Evolutionary conservation across 225 moss, liverwort and hornwort species (phyloP).

Genomic region (Climacium dendroides): DNA sequence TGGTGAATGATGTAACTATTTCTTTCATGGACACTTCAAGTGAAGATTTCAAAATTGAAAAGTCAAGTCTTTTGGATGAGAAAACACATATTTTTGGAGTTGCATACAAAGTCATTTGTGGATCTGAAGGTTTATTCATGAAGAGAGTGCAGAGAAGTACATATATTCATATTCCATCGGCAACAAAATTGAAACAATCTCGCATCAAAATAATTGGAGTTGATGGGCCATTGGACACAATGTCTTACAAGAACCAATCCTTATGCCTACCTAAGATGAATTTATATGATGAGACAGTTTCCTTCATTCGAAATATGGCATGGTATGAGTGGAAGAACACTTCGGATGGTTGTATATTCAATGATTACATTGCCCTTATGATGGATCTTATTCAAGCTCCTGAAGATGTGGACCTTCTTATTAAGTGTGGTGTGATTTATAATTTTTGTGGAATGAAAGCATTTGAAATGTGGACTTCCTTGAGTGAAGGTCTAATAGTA

Average conservation of each 20-base stretch:
- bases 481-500: too few relatives aligned
- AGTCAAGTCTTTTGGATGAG: fast-evolving
- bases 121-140: background rate
- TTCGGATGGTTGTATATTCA: fast-evolving
- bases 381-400: too few relatives aligned
- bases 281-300: background rate
- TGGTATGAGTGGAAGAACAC: fast-evolving
- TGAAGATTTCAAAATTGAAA: background rate
- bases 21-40: too few relatives aligned
- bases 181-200: background rate
- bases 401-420: too few relatives aligned
- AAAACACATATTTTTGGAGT: background rate
- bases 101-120: background rate
- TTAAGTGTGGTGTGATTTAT: too few relatives aligned
- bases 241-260: background rate
- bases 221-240: background rate
- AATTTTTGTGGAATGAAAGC: too few relatives aligned
- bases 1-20: too few relatives aligned
- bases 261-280: background rate
- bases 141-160: fast-evolving
- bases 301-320: background rate
- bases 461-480: too few relatives aligned
- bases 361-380: too few relatives aligned
- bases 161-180: background rate
- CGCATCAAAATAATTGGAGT: background rate